Evolutionary conservation across 164 flowering plant species (phyloP).

Genomic region (Aristolochia fimbriata): DNA sequence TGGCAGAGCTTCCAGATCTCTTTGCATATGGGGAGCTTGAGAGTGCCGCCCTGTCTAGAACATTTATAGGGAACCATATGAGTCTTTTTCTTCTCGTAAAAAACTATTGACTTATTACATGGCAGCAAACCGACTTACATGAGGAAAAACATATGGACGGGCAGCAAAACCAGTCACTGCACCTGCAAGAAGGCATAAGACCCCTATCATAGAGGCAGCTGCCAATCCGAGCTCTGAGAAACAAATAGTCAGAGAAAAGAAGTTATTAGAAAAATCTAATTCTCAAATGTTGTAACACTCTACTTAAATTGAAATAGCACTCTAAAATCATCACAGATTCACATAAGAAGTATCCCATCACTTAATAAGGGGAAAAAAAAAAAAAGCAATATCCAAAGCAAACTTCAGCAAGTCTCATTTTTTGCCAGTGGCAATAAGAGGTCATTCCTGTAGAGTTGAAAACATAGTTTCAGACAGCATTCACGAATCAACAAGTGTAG

Average conservation of each 20-base stretch:
- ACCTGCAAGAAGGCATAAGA: slow-evolving; percentile 40
- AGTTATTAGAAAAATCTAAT: not conserved
- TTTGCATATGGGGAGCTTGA: slow-evolving; percentile 19
- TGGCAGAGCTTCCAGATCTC: slow-evolving; percentile 70
- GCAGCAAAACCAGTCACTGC: slow-evolving; percentile 31
- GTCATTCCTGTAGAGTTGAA: too few relatives aligned
- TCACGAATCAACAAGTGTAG: too few relatives aligned
- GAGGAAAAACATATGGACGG: slow-evolving; percentile 36
- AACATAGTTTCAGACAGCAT: too few relatives aligned
- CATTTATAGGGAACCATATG: slow-evolving; percentile 16
- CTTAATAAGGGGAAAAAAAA: too few relatives aligned
- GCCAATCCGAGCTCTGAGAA: slow-evolving; percentile 36
- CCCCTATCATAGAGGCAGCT: slow-evolving; percentile 24
- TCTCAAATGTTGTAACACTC: too few relatives aligned
- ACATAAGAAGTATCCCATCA: too few relatives aligned
- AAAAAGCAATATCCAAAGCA: too few relatives aligned
- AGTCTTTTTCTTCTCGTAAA: slow-evolving; percentile 1
- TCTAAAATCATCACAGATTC: too few relatives aligned
- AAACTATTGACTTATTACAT: not conserved
- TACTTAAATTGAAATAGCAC: too few relatives aligned
- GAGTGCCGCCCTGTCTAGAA: slow-evolving; percentile 51
- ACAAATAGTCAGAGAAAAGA: not conserved
- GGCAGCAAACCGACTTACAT: slow-evolving; percentile 32
- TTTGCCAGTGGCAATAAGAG: too few relatives aligned
- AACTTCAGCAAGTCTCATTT: too few relatives aligned